Evolutionary conservation across 2,329 filamentous ascomycete genomes (phyloP), one percentile per base, ranked within the genome.

Genomic region (Ophiocordyceps camponoti-saundersi): DNA sequence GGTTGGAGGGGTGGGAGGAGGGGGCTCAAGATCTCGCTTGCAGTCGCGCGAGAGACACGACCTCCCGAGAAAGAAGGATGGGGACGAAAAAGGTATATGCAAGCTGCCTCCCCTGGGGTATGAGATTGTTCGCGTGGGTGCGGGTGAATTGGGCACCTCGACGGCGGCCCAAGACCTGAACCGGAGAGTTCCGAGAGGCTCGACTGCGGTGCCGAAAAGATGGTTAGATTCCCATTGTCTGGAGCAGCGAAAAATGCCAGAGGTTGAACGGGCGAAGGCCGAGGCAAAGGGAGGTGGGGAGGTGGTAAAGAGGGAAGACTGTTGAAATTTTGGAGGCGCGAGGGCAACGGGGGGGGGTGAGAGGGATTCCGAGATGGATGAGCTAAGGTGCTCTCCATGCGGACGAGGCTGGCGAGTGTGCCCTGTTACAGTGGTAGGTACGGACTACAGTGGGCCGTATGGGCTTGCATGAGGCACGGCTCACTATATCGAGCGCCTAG

Each of bases 71-170:
- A 29, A 29, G 26, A 29, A 29, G 26, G 3, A 29, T 11, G 26
- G 26, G 26, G 26, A 29, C 26, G 7, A 29, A 29, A 11, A 12
- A 40, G 36, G 18, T 20, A 18, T 40, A 20, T 40, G 36, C 36
- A 18, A 20, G 36, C 36, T 20, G n/a, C 36, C 18, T 18, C 18
- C 18, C n/a, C 36, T 18, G n/a, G 36, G 36, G 40, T 34, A 42
- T 44, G 47, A 32, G 23, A 41, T 40, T 20, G 36, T 40, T 20
- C 36, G n/a, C 36, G 36, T 18, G 47, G 42, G 42, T 29, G 23
- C 47, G 34, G 47, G 47, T 39, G 47, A 50, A 51, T 53, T 52
- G 51, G 50, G 51, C 52, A 53, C 51, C 49, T 51, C 32, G 47
- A 49, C 52, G 52, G 49, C 49, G 48, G 51, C 52, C 53, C 49